A percentile compares a stretch with the other conserved stretches of the same genome.
phyloP scores from a whole-genome alignment of 495 filamentous ascomycete genomes.

The Hypoxylon crocopeplum region DNA sequence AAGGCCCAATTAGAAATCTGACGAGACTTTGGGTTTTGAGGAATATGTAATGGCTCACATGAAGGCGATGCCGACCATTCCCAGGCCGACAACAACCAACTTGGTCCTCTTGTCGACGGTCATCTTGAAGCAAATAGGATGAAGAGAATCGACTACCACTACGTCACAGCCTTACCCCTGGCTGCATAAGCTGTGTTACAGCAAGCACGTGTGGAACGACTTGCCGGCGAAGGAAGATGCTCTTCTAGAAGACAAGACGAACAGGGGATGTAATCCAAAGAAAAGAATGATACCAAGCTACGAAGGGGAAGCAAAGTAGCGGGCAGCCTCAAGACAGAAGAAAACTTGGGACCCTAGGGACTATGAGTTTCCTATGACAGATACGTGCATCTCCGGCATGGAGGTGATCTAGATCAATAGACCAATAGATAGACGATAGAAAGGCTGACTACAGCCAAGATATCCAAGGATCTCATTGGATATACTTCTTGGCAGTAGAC shows the following conservation, averaged over 20 bases:
- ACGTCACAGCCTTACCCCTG: conserved; percentile 21
- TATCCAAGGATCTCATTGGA: conserved; percentile 17
- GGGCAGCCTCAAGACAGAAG: neutral
- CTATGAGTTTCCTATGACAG: conserved; percentile 8
- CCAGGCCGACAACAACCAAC: conserved; percentile 87
- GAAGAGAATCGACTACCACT: neutral
- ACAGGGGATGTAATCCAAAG: neutral
- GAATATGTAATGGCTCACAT: conserved; percentile 64
- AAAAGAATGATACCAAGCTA: neutral
- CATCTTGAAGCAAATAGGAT: conserved; percentile 32
- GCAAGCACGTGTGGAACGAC: neutral
- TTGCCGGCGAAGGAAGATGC: neutral
- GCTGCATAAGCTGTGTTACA: conserved; percentile 9
- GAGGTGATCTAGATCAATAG: conserved; percentile 7
- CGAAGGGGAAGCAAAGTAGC: neutral
- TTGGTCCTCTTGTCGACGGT: conserved; percentile 61
- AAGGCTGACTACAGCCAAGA: conserved; percentile 31
- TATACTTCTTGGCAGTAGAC: neutral
- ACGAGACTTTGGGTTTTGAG: conserved; percentile 62
- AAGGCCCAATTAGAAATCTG: conserved; percentile 46
- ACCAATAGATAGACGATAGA: conserved; percentile 12
- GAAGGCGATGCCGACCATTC: conserved; percentile 95
- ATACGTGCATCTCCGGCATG: conserved; percentile 30
- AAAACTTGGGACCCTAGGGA: neutral
- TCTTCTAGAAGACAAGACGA: conserved; percentile 12